Evolutionary conservation across 805 yeast genomes (phyloP), one percentile per base, ranked within the genome.

Genomic region (Suhomyces xylopsoci): DNA sequence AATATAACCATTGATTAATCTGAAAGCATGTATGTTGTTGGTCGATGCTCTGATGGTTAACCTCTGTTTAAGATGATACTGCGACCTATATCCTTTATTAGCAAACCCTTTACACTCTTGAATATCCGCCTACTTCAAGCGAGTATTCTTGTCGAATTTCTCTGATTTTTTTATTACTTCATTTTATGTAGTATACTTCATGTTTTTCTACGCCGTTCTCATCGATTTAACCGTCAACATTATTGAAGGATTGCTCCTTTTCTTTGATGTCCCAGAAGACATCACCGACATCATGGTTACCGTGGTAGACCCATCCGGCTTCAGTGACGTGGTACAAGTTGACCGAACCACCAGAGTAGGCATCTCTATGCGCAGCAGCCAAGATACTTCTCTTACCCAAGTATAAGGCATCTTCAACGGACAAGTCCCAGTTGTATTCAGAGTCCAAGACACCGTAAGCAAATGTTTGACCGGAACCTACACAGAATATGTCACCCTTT

Each of bases 361-460:
- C 99, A 71, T 94, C 99, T 81, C 99, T 88, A 69, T 94, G 99
- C 30, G 97, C 88, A 48, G 99, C 99, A 44, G 98, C 99, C 62
- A 94, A 79, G 63, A 94, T 94, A 45, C 96, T 87, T 72, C 99
- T 85, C 74, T 92, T 92, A 60, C 99, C 99, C 59, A 94, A 79
- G 64, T 88, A 88, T 57, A 94, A 80, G 3, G 98, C 98, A 58
- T 94, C 98, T 57, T 94, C 98, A 3, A 89, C 93, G 1, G 90
- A 69, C 56, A 94, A 74, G 65, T 94, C 97, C 97, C 97, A 91
- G 62, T 80, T 82, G 73, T 90, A 89, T 62, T 89, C 92, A 32
- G 96, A 83, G 69, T 94, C 99, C 59, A 94, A 79, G 20, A 94
- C 99, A 80, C 99, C 99, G 66, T 94, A 94, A 8, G 99, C 99